Conservation (phyloP, 2,329 filamentous ascomycete species). For the Paradendryphiella salina region DNA sequence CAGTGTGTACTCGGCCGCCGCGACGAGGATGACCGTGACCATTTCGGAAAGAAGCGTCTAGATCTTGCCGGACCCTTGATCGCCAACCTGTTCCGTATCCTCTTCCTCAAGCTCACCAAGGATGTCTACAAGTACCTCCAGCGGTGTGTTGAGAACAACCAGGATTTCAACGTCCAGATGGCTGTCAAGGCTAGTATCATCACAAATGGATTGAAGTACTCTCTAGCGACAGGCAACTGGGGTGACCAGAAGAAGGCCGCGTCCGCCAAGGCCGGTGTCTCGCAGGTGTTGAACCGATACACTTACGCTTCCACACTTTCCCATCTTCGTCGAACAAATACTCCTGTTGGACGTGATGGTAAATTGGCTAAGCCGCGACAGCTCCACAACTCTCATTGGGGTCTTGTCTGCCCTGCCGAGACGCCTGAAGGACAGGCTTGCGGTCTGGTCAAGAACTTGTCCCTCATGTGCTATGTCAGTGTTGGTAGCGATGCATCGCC, state of each 20-base stretch:
- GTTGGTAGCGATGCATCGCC: slow-evolving; percentile 90
- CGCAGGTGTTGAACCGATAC: slow-evolving; percentile 96
- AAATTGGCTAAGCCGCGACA: slow-evolving; percentile 98
- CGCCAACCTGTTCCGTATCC: slow-evolving; percentile 91
- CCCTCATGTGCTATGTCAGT: slow-evolving; percentile 97
- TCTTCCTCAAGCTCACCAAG: slow-evolving; percentile 87
- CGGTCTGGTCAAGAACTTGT: slow-evolving; percentile 95
- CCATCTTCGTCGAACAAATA: slow-evolving; percentile 96
- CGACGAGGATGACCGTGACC: slow-evolving; percentile 95
- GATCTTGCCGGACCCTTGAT: slow-evolving; percentile 93
- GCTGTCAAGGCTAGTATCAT: slow-evolving; percentile 90
- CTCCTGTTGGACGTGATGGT: slow-evolving; percentile 93
- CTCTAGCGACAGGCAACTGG: slow-evolving; percentile 97
- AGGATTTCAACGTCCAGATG: slow-evolving; percentile 86
- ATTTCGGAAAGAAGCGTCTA: slow-evolving; percentile 97
- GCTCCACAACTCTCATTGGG: slow-evolving; percentile 98
- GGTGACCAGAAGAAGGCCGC: slow-evolving; percentile 98
- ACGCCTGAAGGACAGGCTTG: slow-evolving; percentile 98
- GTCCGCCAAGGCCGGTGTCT: slow-evolving; percentile 93
- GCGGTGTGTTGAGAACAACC: slow-evolving; percentile 84
- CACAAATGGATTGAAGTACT: slow-evolving; percentile 94
- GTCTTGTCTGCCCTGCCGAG: slow-evolving; percentile 93
- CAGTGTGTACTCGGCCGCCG: slow-evolving; percentile 91
- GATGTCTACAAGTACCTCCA: slow-evolving; percentile 91
- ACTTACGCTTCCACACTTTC: slow-evolving; percentile 96